Percentiles rank a stretch among this genome's conserved stretches.
Evolutionary conservation across 129 eudicot genomes (phyloP).

Genomic region (Daucus carota): DH1_v3.0 NC_030387.2:38939001-38939500

Average conservation of each 20-base stretch:
- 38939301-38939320: slow-evolving; percentile 36
- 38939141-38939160: slow-evolving; percentile 46
- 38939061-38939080: slow-evolving; percentile 54
- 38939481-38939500: slow-evolving; percentile 48
- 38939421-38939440: slow-evolving; percentile 46
- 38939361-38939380: slow-evolving; percentile 32
- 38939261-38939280: slow-evolving; percentile 42
- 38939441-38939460: slow-evolving; percentile 51
- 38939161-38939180: slow-evolving; percentile 52
- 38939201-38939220: slow-evolving; percentile 21
- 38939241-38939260: slow-evolving; percentile 69
- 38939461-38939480: slow-evolving; percentile 48
- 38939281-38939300: slow-evolving; percentile 62
- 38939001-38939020: slow-evolving; percentile 64
- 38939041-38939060: slow-evolving; percentile 58
- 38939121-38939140: slow-evolving; percentile 33
- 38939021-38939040: slow-evolving; percentile 73
- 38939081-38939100: slow-evolving; percentile 43
- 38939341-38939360: slow-evolving; percentile 41
- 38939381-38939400: slow-evolving; percentile 67
- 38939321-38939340: slow-evolving; percentile 55
- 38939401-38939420: slow-evolving; percentile 28
- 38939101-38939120: slow-evolving; percentile 28
- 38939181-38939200: slow-evolving; percentile 42
- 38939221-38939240: slow-evolving; percentile 25